A percentile compares a stretch with the other conserved stretches of the same genome.
These are phyloP conservation scores for Candida sanyaensis DNA, from an alignment of 1,139 yeast genomes.

Conservation along the genomic window DNA sequence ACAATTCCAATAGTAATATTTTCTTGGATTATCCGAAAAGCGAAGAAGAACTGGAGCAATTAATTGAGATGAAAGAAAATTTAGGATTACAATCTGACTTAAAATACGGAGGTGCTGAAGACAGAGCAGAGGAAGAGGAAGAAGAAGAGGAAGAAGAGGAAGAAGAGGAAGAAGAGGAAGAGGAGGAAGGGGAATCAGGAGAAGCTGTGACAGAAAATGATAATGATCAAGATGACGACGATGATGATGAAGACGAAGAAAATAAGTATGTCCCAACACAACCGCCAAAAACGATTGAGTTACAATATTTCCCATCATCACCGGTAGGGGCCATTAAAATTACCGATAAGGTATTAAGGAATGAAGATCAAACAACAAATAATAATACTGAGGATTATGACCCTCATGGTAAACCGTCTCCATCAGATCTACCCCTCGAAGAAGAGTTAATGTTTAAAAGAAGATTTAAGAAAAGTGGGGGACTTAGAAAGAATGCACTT, in stretches of 20 bases:
- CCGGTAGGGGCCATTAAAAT: no score
- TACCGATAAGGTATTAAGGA: no score
- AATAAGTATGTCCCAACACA: background rate
- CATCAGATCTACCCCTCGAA: background rate
- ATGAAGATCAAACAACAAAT: no score
- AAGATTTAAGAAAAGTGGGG: constrained; percentile 1
- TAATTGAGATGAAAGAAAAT: constrained; percentile 7
- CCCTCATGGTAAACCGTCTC: background rate
- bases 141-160: background rate
- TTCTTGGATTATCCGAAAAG: constrained; percentile 6
- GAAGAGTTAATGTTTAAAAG: background rate
- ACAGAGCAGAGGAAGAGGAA: background rate
- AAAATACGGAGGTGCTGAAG: background rate
- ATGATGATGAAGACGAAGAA: background rate
- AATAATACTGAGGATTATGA: no score
- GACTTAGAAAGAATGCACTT: background rate
- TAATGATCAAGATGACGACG: background rate
- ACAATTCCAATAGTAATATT: constrained; percentile 2
- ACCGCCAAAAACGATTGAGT: no score
- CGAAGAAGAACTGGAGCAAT: constrained; percentile 1
- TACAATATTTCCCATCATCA: no score
- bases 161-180: background rate
- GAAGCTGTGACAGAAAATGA: background rate
- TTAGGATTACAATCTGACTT: constrained; percentile 10
- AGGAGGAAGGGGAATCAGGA: background rate